These are phyloP conservation scores for Coemansia sp. DNA, from an alignment of 192 early-diverging fungal genomes.

Conservation along the genomic window DNA sequence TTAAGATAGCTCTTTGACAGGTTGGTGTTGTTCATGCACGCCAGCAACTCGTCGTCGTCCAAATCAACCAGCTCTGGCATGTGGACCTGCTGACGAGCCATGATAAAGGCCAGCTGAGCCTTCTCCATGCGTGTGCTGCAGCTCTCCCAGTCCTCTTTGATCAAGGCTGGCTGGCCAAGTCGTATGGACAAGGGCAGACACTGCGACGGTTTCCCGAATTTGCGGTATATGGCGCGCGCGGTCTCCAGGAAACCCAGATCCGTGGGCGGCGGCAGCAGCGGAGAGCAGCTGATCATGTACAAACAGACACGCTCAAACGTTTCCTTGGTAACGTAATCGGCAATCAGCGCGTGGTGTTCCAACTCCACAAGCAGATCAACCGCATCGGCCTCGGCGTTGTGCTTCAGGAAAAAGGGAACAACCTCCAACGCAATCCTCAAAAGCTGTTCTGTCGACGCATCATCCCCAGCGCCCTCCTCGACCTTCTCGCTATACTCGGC, in stretches of 20 bases:
- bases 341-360: conserved; percentile 77
- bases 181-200: conserved; percentile 84
- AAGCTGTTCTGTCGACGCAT: conserved; percentile 59
- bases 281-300: conserved; percentile 94
- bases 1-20: conserved; percentile 86
- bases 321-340: conserved; percentile 86
- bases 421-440: conserved; percentile 77
- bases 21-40: conserved; percentile 86
- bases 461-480: conserved; percentile 59
- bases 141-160: conserved; percentile 83
- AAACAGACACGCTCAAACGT: conserved; percentile 92
- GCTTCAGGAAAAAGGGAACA: conserved; percentile 92
- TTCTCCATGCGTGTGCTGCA: conserved; percentile 81
- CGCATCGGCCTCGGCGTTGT: conserved; percentile 98
- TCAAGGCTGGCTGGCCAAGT: conserved; percentile 77
- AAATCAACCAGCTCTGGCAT: conserved; percentile 72
- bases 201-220: conserved; percentile 77
- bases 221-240: conserved; percentile 87
- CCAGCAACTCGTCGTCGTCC: conserved; percentile 79
- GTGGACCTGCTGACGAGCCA: conserved; percentile 85
- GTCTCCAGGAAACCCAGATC: conserved; percentile 82
- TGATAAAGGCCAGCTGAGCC: conserved; percentile 94
- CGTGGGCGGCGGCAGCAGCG: conserved; percentile 87
- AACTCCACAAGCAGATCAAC: conserved; percentile 93
- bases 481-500: conserved; percentile 71